phyloP scores from a whole-genome alignment of 257 asterid genomes.

The Primulina eburnea region DNA sequence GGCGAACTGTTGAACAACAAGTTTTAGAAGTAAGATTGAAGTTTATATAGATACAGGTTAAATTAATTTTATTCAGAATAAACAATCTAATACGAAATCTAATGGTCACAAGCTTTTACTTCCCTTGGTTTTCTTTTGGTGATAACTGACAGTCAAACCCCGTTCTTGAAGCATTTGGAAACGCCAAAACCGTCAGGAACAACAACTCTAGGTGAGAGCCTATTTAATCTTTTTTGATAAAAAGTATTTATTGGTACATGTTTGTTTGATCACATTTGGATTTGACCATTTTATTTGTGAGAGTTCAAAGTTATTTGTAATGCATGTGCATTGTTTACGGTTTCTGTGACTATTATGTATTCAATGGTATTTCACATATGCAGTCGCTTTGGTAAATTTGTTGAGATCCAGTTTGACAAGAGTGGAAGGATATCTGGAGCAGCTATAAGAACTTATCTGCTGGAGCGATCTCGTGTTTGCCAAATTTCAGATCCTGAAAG shows the following conservation, averaged over 20 bases:
- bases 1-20: conserved; percentile 98
- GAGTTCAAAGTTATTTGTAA: background rate
- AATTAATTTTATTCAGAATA: conserved; percentile 9
- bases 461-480: conserved; percentile 99
- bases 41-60: conserved; percentile 23
- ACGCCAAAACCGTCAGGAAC: conserved; percentile 95
- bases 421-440: conserved; percentile 99
- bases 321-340: conserved; percentile 10
- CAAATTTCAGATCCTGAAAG: conserved; percentile 95
- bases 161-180: conserved; percentile 99
- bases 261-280: conserved; percentile 15
- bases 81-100: conserved; percentile 16
- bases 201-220: conserved; percentile 84
- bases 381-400: conserved; percentile 99
- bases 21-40: conserved; percentile 81
- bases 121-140: conserved; percentile 23
- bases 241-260: conserved; percentile 7
- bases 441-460: conserved; percentile 91
- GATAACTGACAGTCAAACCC: conserved; percentile 77
- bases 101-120: conserved; percentile 18
- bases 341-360: conserved; percentile 8
- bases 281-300: conserved; percentile 8
- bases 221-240: conserved; percentile 22
- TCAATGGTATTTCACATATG: conserved; percentile 26
- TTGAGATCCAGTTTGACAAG: conserved; percentile 95